A percentile compares a stretch with the other conserved stretches of the same genome.
Conservation (phyloP, 441 rosid genomes). For the Viola pubescens region DNA sequence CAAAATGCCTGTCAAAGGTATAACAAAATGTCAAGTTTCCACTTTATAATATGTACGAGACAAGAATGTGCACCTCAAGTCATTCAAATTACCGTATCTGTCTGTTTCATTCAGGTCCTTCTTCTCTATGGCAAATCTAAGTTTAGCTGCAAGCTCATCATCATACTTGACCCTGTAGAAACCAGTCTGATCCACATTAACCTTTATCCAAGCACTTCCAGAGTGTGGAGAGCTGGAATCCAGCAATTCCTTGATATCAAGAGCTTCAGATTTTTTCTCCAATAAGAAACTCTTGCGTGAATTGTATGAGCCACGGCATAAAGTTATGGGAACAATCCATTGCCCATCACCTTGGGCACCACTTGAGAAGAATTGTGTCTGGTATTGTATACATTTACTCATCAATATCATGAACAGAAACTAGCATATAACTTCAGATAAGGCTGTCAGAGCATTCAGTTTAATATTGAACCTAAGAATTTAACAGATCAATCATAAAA, state of each 20-base stretch:
- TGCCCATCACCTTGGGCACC: constrained; percentile 79
- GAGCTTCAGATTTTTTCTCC: constrained; percentile 51
- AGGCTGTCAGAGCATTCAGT: no score
- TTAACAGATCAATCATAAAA: no score
- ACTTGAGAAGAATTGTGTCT: constrained; percentile 80
- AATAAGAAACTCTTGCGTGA: constrained; percentile 54
- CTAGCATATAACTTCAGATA: no score
- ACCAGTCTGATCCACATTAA: constrained; percentile 80
- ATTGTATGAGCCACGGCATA: constrained; percentile 71
- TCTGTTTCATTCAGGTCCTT: constrained; percentile 54
- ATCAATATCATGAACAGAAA: constrained; percentile 3
- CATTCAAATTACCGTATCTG: constrained; percentile 58
- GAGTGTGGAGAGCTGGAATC: constrained; percentile 26
- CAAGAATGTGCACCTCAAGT: constrained; percentile 9
- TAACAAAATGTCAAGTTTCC: constrained; percentile 15
- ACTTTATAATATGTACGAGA: constrained; percentile 5
- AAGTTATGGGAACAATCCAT: constrained; percentile 90
- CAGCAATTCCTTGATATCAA: constrained; percentile 36
- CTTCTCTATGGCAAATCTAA: constrained; percentile 65
- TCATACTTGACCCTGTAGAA: constrained; percentile 92
- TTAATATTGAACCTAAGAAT: no score
- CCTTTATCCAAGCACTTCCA: constrained; percentile 53
- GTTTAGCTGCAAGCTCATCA: constrained; percentile 62
- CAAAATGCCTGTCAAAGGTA: constrained; percentile 59
- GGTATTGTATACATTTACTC: constrained; percentile 25